phyloP scores from a whole-genome alignment of 257 asterid species.

The Rhazya stricta region DNA sequence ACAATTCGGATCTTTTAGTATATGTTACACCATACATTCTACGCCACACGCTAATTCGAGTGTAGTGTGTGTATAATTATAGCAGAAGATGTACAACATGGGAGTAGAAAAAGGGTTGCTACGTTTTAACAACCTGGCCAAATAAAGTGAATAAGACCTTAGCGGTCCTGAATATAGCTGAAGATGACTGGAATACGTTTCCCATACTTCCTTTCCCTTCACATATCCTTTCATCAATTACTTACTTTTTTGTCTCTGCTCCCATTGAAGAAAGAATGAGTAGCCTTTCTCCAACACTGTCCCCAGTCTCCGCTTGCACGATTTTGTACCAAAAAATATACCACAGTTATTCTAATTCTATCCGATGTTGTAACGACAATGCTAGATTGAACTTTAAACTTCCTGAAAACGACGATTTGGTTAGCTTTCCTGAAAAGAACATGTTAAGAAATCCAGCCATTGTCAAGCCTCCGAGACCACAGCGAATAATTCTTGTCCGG shows the following conservation, averaged over 20 bases:
- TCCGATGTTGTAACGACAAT: conserved; percentile 28
- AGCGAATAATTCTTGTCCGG: conserved; percentile 58
- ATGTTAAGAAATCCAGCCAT: not conserved
- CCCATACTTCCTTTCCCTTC: not conserved
- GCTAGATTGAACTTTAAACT: conserved; percentile 1
- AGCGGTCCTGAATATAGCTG: not conserved
- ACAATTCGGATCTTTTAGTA: no score
- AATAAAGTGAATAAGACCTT: not conserved
- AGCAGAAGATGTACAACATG: no score
- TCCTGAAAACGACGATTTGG: conserved; percentile 16
- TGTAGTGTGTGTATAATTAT: no score
- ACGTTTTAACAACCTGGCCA: no score
- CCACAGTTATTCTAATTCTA: conserved; percentile 5
- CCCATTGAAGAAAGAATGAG: conserved; percentile 16
- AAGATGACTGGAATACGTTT: no score
- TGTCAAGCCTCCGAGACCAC: conserved; percentile 57
- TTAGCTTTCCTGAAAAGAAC: conserved; percentile 50
- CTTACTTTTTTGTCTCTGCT: not conserved
- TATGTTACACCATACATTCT: no score
- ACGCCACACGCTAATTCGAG: no score
- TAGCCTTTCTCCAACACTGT: conserved; percentile 21
- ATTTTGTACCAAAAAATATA: conserved; percentile 5
- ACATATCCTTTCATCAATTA: not conserved
- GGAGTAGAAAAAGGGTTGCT: no score
- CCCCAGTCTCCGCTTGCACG: conserved; percentile 20